Evolutionary conservation across 179 eudicot species (phyloP).

Genomic region (Corrigiola litoralis): DNA sequence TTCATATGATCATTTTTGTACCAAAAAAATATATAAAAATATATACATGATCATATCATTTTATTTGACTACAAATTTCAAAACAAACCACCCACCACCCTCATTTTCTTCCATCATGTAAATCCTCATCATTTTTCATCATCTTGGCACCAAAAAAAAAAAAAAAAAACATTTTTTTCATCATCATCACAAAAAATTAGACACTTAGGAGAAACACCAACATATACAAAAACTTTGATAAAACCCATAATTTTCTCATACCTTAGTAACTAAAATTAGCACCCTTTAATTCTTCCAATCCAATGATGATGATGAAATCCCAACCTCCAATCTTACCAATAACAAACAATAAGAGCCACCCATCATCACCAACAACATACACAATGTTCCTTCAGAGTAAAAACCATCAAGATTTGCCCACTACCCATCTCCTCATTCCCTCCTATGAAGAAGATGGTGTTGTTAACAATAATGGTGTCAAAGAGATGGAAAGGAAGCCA

Average conservation of each 20-base stretch:
- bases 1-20: too few species aligned
- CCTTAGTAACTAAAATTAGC: background rate
- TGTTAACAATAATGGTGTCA: background rate
- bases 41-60: too few species aligned
- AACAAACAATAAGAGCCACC: conserved; percentile 25
- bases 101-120: too few species aligned
- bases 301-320: conserved; percentile 16
- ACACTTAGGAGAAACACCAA: background rate
- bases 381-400: conserved; percentile 22
- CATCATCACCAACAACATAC: background rate
- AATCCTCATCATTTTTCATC: too few species aligned
- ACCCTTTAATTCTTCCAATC: background rate
- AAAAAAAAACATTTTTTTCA: background rate
- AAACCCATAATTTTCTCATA: background rate
- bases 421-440: conserved; percentile 16
- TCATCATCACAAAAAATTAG: background rate
- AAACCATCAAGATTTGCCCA: conserved; percentile 19
- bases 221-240: too few species aligned
- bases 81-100: too few species aligned
- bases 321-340: conserved; percentile 34
- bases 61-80: too few species aligned
- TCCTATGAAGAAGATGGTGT: conserved; percentile 25
- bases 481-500: conserved; percentile 30
- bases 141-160: too few species aligned
- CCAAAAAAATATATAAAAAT: too few species aligned